Base-by-base conservation (phyloP, 2,329 filamentous ascomycete species). In the Clarireedia paspali region DNA sequence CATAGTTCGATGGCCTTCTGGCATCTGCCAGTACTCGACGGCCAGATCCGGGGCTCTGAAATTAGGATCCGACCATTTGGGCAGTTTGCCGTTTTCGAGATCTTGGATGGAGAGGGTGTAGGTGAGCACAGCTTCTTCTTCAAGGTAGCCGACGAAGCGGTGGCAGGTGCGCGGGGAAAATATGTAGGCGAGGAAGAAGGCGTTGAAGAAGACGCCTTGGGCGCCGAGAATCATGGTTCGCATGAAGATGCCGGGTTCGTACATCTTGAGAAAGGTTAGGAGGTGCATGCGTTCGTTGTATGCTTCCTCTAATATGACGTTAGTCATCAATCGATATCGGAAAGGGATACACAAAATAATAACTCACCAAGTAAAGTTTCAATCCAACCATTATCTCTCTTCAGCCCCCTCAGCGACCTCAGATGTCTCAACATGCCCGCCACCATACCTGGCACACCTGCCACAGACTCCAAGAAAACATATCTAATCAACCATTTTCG, bases 121-220 rank as follows among this genome's bases (percentile, higher is more conserved):
- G 0, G 94, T 99, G 68, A 95, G 81, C 1, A 97, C 92, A 7
- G 94, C 94, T 72, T 99, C 94, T 71, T 99, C 94, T 72, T 99
- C 94, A 12, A 99, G 83, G 66, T 97, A 97, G 1, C 91, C 94
- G 53, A 97, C 91, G 71, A 99, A 97, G 46, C 94, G 87, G 72
- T 99, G 94, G 67, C 89, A 92, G 60, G 89, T 92, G 59, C 85
- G 84, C 6, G 94, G 92, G 1, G 87, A 90, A 58, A 96, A 67
- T 36, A 99, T 83, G 73, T 97, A 97, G 47, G 87, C 80, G 60
- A 96, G 58, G 78, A 99, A 97, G 70, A 97, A 82, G 61, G 84
- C 81, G 73, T 99, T 99, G 81, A 95, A 96, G 78, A 95, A 97
- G 64, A 97, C 89, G 40, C 92, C 94, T 71, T 97, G 92, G 0